A percentile compares a stretch with the other conserved stretches of the same genome.
These are phyloP conservation scores for Hypoxylon sp. DNA, from an alignment of 2,329 filamentous ascomycete species.

Conservation along the genomic window DNA sequence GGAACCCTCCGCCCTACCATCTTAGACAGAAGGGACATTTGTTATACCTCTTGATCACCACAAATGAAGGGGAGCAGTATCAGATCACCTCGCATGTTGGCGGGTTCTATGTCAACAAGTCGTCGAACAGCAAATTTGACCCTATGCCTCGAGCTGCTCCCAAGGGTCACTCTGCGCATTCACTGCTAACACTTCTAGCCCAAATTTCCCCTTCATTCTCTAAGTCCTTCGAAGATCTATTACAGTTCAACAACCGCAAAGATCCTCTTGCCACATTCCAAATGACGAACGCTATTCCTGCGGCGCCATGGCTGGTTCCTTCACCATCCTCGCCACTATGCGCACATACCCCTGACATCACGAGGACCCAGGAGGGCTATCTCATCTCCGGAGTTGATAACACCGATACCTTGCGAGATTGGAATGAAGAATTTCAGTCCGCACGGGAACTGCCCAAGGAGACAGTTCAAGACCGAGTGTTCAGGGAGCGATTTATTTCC, in stretches of 20 bases:
- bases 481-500: constrained; percentile 91
- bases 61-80: constrained; percentile 93
- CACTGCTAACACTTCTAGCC: constrained; percentile 83
- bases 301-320: constrained; percentile 92
- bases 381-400: constrained; percentile 92
- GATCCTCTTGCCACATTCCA: constrained; percentile 95
- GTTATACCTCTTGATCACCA: constrained; percentile 89
- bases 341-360: constrained; percentile 85
- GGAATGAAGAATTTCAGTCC: constrained; percentile 99
- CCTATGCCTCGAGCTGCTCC: constrained; percentile 84
- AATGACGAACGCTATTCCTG: constrained; percentile 93
- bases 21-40: constrained; percentile 93
- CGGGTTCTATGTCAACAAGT: constrained; percentile 98
- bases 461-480: constrained; percentile 93
- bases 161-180: constrained; percentile 86
- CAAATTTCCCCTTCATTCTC: constrained; percentile 88
- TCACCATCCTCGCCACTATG: constrained; percentile 74
- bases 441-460: constrained; percentile 95
- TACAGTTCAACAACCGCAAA: constrained; percentile 86
- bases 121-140: constrained; percentile 94
- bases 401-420: constrained; percentile 93
- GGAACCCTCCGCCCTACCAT: constrained; percentile 96
- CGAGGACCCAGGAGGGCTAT: constrained; percentile 92
- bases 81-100: constrained; percentile 95
- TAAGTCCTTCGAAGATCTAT: constrained; percentile 80